phyloP scores from a whole-genome alignment of 345 rosid genomes.

The Syzygium jambos region DNA sequence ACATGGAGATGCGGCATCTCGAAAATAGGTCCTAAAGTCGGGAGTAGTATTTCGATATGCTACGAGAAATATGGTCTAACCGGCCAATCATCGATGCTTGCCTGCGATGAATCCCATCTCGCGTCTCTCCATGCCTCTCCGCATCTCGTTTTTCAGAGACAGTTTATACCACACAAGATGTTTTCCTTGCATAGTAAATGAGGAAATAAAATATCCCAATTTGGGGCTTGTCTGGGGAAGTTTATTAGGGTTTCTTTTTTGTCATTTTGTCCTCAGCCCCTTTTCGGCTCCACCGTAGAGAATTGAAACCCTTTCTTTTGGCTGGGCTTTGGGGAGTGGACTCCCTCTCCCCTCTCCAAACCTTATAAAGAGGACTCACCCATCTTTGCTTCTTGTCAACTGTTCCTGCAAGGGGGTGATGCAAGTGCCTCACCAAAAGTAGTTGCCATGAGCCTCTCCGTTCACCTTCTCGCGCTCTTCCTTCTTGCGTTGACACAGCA shows the following conservation, averaged over 20 bases:
- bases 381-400: neutral
- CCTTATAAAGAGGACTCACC: neutral
- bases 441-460: neutral
- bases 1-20: neutral
- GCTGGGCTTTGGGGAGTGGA: no score
- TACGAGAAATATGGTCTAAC: rapidly evolving
- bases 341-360: no score
- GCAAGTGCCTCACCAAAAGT: neutral
- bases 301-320: no score
- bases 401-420: neutral
- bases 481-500: constrained; percentile 10
- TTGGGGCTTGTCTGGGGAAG: no score
- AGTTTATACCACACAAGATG: no score
- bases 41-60: neutral
- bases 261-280: no score
- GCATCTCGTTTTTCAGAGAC: no score
- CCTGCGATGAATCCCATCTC: neutral
- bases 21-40: neutral
- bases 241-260: no score
- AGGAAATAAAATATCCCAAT: no score
- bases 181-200: no score
- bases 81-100: neutral
- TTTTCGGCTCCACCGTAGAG: no score
- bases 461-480: neutral
- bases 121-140: neutral